Percentiles rank a stretch among this genome's conserved stretches.
These are phyloP conservation scores for Kernera saxatilis DNA, from an alignment of 345 rosid genomes.

Conservation along the genomic window DNA sequence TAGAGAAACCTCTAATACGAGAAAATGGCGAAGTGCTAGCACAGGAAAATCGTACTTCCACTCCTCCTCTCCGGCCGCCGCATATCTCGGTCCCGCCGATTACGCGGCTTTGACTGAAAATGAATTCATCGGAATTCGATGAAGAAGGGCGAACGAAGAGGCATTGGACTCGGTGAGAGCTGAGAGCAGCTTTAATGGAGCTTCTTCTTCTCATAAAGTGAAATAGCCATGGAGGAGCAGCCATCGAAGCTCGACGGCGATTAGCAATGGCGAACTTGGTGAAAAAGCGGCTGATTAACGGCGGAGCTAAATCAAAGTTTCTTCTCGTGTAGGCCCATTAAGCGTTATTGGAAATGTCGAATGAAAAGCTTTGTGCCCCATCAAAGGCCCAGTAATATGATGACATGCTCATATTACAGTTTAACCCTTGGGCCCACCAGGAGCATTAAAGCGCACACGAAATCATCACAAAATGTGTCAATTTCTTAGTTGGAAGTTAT, in stretches of 20 bases:
- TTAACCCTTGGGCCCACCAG: not conserved
- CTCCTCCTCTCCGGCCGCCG: constrained; percentile 31
- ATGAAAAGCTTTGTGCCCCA: not conserved
- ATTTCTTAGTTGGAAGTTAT: not conserved
- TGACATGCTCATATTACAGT: not conserved
- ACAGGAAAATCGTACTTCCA: constrained; percentile 36
- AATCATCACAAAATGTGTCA: not conserved
- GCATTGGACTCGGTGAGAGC: not conserved
- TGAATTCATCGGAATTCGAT: constrained; percentile 33
- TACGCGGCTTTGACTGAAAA: constrained; percentile 33
- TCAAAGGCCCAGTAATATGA: not conserved
- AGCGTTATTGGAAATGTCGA: not conserved
- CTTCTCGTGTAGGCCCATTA: not conserved
- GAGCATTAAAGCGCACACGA: not conserved
- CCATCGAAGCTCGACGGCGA: constrained; percentile 17
- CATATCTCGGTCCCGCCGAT: constrained; percentile 6
- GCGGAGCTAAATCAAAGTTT: not conserved
- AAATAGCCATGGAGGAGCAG: constrained; percentile 31
- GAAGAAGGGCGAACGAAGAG: not conserved
- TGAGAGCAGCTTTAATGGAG: not conserved
- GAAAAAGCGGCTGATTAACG: not conserved
- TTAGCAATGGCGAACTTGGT: constrained; percentile 8
- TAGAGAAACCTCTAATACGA: constrained; percentile 41
- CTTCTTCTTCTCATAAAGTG: constrained; percentile 23
- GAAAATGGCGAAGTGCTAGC: constrained; percentile 50